Conservation (phyloP, 1,284 basidiomycete species). For the Volvariella surrecta region DNA sequence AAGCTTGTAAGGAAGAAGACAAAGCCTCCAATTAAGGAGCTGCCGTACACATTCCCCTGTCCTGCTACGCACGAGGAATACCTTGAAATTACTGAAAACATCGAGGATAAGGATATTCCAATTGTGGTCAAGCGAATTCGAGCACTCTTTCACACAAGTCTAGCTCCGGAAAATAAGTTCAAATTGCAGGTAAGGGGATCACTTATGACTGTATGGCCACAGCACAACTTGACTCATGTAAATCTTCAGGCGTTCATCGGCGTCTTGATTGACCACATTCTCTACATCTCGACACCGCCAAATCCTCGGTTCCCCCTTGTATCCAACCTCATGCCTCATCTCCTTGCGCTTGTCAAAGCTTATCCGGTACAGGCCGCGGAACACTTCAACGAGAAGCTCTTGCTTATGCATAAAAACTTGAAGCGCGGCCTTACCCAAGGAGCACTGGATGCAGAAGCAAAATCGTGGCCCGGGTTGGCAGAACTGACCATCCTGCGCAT, state of each 20-base stretch:
- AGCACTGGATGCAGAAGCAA: conserved; percentile 51
- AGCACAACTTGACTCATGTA: conserved; percentile 2
- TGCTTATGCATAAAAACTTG: conserved; percentile 93
- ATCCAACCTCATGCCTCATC: conserved; percentile 71
- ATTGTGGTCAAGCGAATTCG: conserved; percentile 89
- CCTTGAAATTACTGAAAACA: conserved; percentile 67
- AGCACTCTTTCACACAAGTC: conserved; percentile 84
- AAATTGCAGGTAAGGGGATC: conserved; percentile 70
- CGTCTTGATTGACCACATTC: conserved; percentile 88
- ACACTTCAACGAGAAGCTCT: conserved; percentile 78
- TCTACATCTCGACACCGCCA: conserved; percentile 67
- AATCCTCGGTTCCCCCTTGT: conserved; percentile 53
- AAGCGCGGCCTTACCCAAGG: conserved; percentile 78
- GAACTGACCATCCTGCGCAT: conserved; percentile 82
- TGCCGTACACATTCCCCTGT: conserved; percentile 91
- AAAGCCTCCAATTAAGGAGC: conserved; percentile 38
- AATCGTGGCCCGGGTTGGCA: conserved; percentile 83
- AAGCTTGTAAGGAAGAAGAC: conserved; percentile 33
- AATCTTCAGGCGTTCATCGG: conserved; percentile 56
- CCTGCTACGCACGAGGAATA: conserved; percentile 86
- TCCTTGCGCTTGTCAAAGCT: conserved; percentile 71
- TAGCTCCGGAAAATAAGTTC: conserved; percentile 86
- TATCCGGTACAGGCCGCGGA: conserved; percentile 80
- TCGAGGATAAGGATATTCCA: conserved; percentile 68
- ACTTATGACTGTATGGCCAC: conserved; percentile 2